phyloP scores from a whole-genome alignment of 2,329 filamentous ascomycete genomes.

The Alternaria conjuncta region DNA sequence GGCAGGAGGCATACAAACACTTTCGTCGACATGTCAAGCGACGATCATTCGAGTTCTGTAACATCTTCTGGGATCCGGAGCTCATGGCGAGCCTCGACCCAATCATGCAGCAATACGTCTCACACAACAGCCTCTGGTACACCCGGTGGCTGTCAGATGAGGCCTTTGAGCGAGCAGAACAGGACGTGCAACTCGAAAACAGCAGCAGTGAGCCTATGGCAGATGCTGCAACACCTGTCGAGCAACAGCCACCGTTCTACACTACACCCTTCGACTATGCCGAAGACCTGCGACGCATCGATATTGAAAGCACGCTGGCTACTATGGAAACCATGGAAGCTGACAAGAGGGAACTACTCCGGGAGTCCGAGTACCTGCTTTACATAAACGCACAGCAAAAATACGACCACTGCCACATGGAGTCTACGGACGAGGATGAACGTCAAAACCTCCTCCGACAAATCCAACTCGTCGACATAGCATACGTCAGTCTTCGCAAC shows the following conservation, averaged over 20 bases:
- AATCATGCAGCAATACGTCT: slow-evolving; percentile 34
- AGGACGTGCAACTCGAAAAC: not conserved
- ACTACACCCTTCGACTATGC: slow-evolving; percentile 27
- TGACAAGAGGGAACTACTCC: slow-evolving; percentile 19
- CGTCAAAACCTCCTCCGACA: slow-evolving; percentile 22
- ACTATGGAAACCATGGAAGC: slow-evolving; percentile 22
- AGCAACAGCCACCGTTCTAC: slow-evolving; percentile 25
- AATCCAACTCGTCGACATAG: slow-evolving; percentile 27
- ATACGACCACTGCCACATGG: slow-evolving; percentile 28
- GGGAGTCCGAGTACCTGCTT: slow-evolving; percentile 31
- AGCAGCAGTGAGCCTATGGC: not conserved
- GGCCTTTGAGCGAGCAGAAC: slow-evolving; percentile 23
- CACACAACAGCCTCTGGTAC: slow-evolving; percentile 34
- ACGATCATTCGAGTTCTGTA: slow-evolving; percentile 33
- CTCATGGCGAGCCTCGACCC: slow-evolving; percentile 33
- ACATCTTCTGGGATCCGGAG: slow-evolving; percentile 33
- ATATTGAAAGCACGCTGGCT: slow-evolving; percentile 11
- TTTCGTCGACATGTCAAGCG: slow-evolving; percentile 22
- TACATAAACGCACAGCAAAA: slow-evolving; percentile 24
- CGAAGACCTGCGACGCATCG: slow-evolving; percentile 22
- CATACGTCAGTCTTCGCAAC: slow-evolving; percentile 23
- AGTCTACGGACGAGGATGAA: slow-evolving; percentile 20
- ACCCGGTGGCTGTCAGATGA: slow-evolving; percentile 25
- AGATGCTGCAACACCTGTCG: not conserved
- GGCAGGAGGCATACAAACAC: slow-evolving; percentile 27